Evolutionary conservation across 192 early-diverging fungal species (phyloP).

Genomic region (Dissophora ornata): DNA sequence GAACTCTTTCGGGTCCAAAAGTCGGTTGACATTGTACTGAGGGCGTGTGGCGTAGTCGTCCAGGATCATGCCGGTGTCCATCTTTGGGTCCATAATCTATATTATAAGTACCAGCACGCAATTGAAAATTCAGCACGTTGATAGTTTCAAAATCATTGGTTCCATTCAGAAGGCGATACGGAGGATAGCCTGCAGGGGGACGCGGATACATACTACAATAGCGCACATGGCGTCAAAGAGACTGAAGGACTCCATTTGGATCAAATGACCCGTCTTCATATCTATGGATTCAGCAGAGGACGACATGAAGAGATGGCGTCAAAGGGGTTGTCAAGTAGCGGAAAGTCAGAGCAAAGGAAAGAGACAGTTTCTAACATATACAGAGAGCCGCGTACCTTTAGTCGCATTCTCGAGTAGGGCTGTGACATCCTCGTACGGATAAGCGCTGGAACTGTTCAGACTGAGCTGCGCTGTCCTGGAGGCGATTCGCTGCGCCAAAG

Average conservation of each 20-base stretch:
- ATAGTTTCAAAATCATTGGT: too few species aligned
- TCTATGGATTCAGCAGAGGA: constrained; percentile 42
- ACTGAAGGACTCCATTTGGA: constrained; percentile 65
- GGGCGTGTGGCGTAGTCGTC: constrained; percentile 49
- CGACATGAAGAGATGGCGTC: too few species aligned
- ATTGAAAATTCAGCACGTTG: too few species aligned
- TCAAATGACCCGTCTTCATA: constrained; percentile 65
- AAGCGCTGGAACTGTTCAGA: constrained; percentile 7
- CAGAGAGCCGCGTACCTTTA: constrained; percentile 40
- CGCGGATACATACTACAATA: constrained; percentile 52
- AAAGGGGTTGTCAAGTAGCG: too few species aligned
- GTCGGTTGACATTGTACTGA: constrained; percentile 51
- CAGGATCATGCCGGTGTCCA: constrained; percentile 71
- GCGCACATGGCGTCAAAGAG: constrained; percentile 74
- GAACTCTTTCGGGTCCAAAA: constrained; percentile 48
- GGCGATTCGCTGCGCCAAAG: constrained; percentile 14
- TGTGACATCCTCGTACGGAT: constrained; percentile 59
- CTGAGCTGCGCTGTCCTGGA: constrained; percentile 21
- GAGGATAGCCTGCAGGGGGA: not conserved
- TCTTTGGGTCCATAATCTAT: constrained; percentile 71
- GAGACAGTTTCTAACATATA: too few species aligned
- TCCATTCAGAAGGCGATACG: not conserved
- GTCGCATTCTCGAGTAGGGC: constrained; percentile 54
- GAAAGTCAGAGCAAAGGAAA: too few species aligned
- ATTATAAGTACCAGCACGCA: not conserved